Conservation (phyloP, 1,284 basidiomycete species). For the Rhodotorula sp. region DNA sequence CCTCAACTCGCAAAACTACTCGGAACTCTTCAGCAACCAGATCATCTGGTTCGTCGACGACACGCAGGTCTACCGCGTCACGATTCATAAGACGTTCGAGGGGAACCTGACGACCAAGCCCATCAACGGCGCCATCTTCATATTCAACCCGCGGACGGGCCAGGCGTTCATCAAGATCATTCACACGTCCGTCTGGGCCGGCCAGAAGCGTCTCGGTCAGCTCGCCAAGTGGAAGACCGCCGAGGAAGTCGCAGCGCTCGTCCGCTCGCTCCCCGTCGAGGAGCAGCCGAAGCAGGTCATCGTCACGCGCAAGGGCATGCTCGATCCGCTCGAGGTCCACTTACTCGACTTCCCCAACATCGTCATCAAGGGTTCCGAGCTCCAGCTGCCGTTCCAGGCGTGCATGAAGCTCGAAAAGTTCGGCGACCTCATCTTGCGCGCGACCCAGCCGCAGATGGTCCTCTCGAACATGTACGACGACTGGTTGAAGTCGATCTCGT, state of each 20-base stretch:
- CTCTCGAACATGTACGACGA: constrained; percentile 98
- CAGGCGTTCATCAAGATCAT: constrained; percentile 99
- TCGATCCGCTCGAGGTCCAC: constrained; percentile 83
- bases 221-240: constrained; percentile 99
- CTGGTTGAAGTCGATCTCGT: constrained; percentile 98
- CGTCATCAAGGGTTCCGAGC: constrained; percentile 97
- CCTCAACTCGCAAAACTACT: constrained; percentile 76
- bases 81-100: constrained; percentile 99
- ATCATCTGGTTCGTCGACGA: constrained; percentile 99
- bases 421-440: constrained; percentile 79
- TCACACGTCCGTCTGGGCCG: constrained; percentile 99
- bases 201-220: constrained; percentile 99
- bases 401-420: constrained; percentile 99
- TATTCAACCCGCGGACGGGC: constrained; percentile 98
- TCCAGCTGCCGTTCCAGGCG: constrained; percentile 98
- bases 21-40: constrained; percentile 67
- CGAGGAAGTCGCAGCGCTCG: constrained; percentile 97
- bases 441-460: constrained; percentile 99
- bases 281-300: constrained; percentile 99
- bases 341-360: constrained; percentile 99
- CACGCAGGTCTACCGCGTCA: constrained; percentile 99
- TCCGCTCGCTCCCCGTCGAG: constrained; percentile 95
- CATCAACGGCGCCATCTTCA: constrained; percentile 99
- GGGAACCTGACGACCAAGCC: constrained; percentile 99
- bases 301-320: constrained; percentile 99